Evolutionary conservation across 2,329 filamentous ascomycete species (phyloP).

Genomic region (Exophiala calicioides): DNA sequence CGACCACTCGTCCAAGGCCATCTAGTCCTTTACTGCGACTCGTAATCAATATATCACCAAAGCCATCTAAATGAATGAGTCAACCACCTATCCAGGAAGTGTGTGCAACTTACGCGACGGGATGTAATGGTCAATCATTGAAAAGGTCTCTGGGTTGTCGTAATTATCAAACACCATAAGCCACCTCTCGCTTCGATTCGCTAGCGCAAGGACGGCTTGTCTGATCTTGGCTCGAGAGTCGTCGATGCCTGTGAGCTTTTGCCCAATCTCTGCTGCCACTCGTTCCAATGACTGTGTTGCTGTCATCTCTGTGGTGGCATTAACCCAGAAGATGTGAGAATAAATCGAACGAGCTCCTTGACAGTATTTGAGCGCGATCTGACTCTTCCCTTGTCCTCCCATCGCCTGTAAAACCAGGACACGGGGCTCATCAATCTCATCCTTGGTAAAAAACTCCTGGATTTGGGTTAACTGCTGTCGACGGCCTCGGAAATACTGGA

Average conservation of each 20-base stretch:
- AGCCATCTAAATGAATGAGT: too few species aligned
- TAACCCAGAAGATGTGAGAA: not conserved
- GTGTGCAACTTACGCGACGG: too few species aligned
- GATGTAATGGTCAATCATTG: not conserved
- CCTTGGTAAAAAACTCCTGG: not conserved
- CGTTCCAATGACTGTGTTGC: not conserved
- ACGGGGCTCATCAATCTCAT: not conserved
- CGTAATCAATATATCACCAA: not conserved
- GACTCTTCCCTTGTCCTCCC: slow-evolving; percentile 7
- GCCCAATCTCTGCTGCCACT: not conserved
- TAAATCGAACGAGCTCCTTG: not conserved
- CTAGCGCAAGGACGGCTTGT: not conserved
- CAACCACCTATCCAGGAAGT: too few species aligned
- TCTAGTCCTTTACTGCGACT: not conserved
- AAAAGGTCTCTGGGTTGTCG: not conserved
- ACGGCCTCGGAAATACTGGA: not conserved
- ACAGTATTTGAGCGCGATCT: slow-evolving; percentile 5
- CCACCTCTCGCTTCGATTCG: not conserved
- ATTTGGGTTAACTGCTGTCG: not conserved
- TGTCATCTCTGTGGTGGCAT: not conserved
- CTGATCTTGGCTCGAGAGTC: not conserved
- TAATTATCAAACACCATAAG: slow-evolving; percentile 8
- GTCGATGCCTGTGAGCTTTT: not conserved
- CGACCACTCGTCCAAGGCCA: not conserved
- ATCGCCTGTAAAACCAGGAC: not conserved